Base-by-base conservation (phyloP, 106 monocot genomes). In the Narthecium ossifragum region DNA sequence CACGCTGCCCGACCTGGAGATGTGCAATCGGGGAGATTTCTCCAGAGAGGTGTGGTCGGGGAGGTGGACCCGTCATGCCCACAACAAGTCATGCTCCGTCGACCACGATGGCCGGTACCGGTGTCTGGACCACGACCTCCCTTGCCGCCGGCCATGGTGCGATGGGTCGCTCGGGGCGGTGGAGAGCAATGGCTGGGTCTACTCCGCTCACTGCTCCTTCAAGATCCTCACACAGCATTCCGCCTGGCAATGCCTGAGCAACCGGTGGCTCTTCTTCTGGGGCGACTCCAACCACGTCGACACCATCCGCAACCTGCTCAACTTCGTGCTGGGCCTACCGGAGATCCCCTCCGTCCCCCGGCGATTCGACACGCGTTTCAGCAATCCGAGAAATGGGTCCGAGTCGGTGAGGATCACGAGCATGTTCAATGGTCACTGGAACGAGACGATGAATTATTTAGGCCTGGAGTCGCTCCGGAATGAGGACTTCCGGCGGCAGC, bases 101-200 rank as follows among this genome's bases (percentile, higher is more conserved):
- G 75, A 72, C 46, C 28, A 40, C n/a, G 70, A 71, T 20, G 94
- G 94, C 3, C 76, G 94, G 57, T 96, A 78, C 76, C 80, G 90
- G 1, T 96, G 94, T 75, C 70, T 90, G 5, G 61, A 5, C 10
- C 46, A 50, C 4, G 29, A 61, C 27, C 34, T 62, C 26, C 72
- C 66, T 3, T 94, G 94, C 80, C 17, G 26, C 52, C 3, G 12
- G 27, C 89, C 94, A 14, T 94, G 94, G 94, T 94, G 94, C 64
- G 38, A 57, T 2, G 94, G 90, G 8, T 40, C 83, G 0, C 58
- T 94, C 26, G 89, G 69, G 6, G 64, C 77, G 5, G 40, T 94
- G 28, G 94, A 94, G 67, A 94, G 94, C 80, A 86, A 94, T 21
- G 94, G 94, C 26, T 94, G 89, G 94, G 94, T 94, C 38, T 94